phyloP scores from a whole-genome alignment of 2,329 filamentous ascomycete genomes.

The Dactylonectria macrodidyma region DNA sequence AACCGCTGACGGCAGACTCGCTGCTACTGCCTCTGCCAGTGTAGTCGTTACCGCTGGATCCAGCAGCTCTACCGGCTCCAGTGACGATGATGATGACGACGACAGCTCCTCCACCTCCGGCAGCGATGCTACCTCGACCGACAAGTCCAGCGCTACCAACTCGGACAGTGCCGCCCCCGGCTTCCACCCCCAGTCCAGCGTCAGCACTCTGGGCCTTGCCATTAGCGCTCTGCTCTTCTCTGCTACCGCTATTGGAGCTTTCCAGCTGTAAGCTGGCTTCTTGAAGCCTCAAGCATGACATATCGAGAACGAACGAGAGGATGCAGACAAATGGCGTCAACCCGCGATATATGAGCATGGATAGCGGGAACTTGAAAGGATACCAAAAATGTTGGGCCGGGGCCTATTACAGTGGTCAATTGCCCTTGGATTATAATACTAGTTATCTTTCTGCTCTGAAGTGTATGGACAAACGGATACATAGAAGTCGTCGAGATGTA shows the following conservation, averaged over 20 bases:
- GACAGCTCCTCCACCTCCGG: conserved; percentile 21
- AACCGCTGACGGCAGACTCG: conserved; percentile 41
- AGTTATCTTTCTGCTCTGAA: neutral
- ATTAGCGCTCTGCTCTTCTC: conserved; percentile 56
- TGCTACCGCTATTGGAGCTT: conserved; percentile 46
- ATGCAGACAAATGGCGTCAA: neutral
- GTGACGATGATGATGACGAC: conserved; percentile 3
- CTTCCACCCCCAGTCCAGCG: conserved; percentile 40
- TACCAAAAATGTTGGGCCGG: conserved; percentile 11
- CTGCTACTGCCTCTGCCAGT: conserved; percentile 51
- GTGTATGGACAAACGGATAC: conserved; percentile 4
- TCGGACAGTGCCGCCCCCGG: conserved; percentile 42
- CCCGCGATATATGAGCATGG: conserved; percentile 13
- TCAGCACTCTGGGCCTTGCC: conserved; percentile 52
- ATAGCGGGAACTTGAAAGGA: neutral
- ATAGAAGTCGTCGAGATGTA: conserved; percentile 11
- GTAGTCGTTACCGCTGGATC: conserved; percentile 46
- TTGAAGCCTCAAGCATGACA: neutral
- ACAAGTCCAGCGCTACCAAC: conserved; percentile 35
- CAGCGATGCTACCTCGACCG: conserved; percentile 11
- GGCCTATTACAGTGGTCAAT: neutral
- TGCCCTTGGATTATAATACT: conserved; percentile 10
- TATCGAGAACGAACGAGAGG: neutral
- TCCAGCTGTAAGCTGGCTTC: conserved; percentile 41
- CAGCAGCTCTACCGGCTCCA: conserved; percentile 20